Conservation (phyloP, 306 rosid genomes). For the Cicer cuneatum region DNA sequence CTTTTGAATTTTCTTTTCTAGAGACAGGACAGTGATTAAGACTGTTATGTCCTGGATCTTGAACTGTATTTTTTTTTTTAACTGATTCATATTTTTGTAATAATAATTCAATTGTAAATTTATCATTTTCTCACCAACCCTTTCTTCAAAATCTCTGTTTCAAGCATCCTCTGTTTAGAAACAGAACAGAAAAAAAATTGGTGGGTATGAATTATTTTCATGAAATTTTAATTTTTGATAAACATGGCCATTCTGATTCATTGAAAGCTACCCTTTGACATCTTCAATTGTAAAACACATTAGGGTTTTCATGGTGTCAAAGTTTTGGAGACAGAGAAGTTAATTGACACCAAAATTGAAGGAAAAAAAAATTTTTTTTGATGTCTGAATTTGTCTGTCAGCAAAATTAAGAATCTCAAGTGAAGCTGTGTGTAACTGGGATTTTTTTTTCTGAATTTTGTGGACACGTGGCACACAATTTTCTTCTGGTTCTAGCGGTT, state of each 20-base stretch:
- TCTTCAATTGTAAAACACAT: conserved; percentile 4
- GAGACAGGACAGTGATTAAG: conserved; percentile 42
- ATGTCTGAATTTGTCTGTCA: conserved; percentile 38
- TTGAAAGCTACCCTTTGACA: conserved; percentile 25
- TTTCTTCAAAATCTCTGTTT: conserved; percentile 31
- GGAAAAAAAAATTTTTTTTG: background rate
- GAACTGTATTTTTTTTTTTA: conserved; percentile 19
- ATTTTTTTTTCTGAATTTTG: conserved; percentile 30
- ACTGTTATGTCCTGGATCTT: conserved; percentile 46
- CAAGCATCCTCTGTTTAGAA: background rate
- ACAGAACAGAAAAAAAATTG: background rate
- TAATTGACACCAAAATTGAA: conserved; percentile 16
- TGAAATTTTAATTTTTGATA: conserved; percentile 35
- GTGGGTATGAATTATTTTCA: conserved; percentile 25
- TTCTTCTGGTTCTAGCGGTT: conserved; percentile 33
- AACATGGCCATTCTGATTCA: background rate
- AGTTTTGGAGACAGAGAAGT: background rate
- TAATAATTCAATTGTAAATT: conserved; percentile 33
- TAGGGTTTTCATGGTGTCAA: conserved; percentile 11
- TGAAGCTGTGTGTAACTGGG: conserved; percentile 25
- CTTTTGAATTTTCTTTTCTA: background rate
- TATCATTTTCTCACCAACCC: conserved; percentile 29
- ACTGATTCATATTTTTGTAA: conserved; percentile 26
- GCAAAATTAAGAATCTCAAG: conserved; percentile 41
- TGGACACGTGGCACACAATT: conserved; percentile 41